These are phyloP conservation scores for Fusarium sp. DNA, from an alignment of 2,329 filamentous ascomycete species.

Conservation along the genomic window DNA sequence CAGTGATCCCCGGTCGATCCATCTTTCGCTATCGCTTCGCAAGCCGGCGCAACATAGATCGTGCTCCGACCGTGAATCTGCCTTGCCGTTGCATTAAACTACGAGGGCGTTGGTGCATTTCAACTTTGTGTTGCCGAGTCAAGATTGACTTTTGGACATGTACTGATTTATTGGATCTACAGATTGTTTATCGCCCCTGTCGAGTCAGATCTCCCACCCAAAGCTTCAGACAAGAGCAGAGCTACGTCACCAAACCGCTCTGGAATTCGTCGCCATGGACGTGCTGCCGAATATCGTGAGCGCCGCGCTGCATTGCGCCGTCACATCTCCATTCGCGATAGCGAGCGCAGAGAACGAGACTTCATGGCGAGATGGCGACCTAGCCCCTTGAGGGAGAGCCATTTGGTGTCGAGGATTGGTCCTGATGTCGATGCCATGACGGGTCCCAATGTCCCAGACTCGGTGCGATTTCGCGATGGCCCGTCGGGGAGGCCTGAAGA, in stretches of 20 bases:
- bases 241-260: constrained; percentile 51
- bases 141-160: constrained; percentile 20
- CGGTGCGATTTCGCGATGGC: constrained; percentile 40
- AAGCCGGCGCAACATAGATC: constrained; percentile 30
- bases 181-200: constrained; percentile 62
- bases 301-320: constrained; percentile 47
- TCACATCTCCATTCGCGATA: constrained; percentile 44
- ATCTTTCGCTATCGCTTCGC: constrained; percentile 36
- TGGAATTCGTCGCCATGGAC: constrained; percentile 54
- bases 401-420: constrained; percentile 37
- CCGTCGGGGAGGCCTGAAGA: constrained; percentile 34
- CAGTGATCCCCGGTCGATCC: constrained; percentile 39
- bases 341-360: neutral
- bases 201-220: constrained; percentile 56
- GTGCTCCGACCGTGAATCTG: constrained; percentile 28
- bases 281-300: constrained; percentile 47
- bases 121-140: constrained; percentile 23
- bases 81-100: constrained; percentile 20
- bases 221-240: constrained; percentile 48
- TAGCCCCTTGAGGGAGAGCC: constrained; percentile 24
- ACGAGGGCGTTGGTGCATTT: constrained; percentile 19
- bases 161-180: constrained; percentile 2
- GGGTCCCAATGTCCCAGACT: constrained; percentile 14
- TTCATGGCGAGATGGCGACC: neutral
- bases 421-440: constrained; percentile 25